Evolutionary conservation across 805 yeast species (phyloP).

Genomic region (Schwanniomyces sp.): DNA sequence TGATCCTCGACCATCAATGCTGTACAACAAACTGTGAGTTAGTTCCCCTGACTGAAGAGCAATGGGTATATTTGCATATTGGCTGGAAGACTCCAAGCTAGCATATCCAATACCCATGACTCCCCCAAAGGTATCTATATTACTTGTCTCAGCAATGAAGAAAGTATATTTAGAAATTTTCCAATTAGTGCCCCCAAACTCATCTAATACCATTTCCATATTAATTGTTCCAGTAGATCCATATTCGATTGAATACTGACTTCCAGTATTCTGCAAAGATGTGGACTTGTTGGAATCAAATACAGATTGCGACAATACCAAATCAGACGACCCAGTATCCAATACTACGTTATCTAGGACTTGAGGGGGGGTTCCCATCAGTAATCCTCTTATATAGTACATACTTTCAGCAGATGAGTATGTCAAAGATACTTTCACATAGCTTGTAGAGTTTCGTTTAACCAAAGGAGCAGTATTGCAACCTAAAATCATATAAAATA

Average conservation of each 20-base stretch:
- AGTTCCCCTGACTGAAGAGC: constrained; percentile 10
- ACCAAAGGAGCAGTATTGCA: constrained; percentile 1
- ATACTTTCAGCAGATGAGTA: constrained; percentile 3
- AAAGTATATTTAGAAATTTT: not conserved
- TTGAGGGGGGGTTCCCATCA: constrained; percentile 14
- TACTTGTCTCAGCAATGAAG: not conserved
- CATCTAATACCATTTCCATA: constrained; percentile 1
- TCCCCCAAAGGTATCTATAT: constrained; percentile 9
- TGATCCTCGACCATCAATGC: constrained; percentile 9
- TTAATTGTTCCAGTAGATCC: constrained; percentile 5
- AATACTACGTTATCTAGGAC: constrained; percentile 7
- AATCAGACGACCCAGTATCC: constrained; percentile 20
- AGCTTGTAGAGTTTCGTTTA: not conserved
- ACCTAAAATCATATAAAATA: not conserved
- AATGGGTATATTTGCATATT: constrained; percentile 14
- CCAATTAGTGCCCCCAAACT: constrained; percentile 3
- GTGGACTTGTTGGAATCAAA: constrained; percentile 5
- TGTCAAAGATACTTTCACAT: not conserved
- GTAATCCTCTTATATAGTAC: constrained; percentile 9
- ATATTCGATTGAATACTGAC: constrained; percentile 3
- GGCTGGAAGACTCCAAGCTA: constrained; percentile 8
- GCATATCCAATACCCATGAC: constrained; percentile 17
- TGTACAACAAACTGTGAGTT: constrained; percentile 8
- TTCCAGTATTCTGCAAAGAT: constrained; percentile 6
- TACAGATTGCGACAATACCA: constrained; percentile 3